phyloP scores from a whole-genome alignment of 108 stramenopile genomes.

The Nitzschia sp. region DNA sequence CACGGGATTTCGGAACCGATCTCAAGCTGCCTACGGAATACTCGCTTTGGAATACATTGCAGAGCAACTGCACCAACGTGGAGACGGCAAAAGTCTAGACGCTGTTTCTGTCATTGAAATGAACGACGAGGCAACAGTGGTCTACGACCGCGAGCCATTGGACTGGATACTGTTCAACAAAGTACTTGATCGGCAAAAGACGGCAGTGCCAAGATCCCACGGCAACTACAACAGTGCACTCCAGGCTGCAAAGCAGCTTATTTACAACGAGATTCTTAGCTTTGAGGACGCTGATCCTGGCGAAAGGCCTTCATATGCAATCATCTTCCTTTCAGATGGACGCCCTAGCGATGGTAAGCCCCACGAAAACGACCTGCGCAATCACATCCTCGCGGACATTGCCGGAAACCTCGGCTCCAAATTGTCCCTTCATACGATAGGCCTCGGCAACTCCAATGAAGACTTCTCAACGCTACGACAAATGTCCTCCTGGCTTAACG shows the following conservation, averaged over 20 bases:
- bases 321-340: slow-evolving; percentile 64
- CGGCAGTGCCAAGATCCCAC: not conserved
- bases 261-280: slow-evolving; percentile 39
- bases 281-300: slow-evolving; percentile 40
- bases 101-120: slow-evolving; percentile 59
- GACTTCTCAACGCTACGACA: slow-evolving; percentile 40
- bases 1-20: slow-evolving; percentile 43
- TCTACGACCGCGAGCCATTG: slow-evolving; percentile 49
- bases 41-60: slow-evolving; percentile 56
- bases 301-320: slow-evolving; percentile 34
- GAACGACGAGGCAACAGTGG: slow-evolving; percentile 37
- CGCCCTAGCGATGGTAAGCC: slow-evolving; percentile 39
- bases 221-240: slow-evolving; percentile 17
- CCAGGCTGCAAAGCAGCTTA: slow-evolving; percentile 2
- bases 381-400: slow-evolving; percentile 10
- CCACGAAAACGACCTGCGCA: not conserved
- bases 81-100: slow-evolving; percentile 37
- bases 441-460: slow-evolving; percentile 20
- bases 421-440: slow-evolving; percentile 41
- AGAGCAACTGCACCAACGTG: slow-evolving; percentile 42
- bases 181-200: slow-evolving; percentile 39
- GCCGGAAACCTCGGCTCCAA: slow-evolving; percentile 41
- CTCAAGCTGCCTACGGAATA: slow-evolving; percentile 52
- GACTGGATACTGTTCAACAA: slow-evolving; percentile 70
- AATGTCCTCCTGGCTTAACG: slow-evolving; percentile 25